Evolutionary conservation across 2,329 filamentous ascomycete species (phyloP).

Genomic region (Didymellaceae sp.): DNA sequence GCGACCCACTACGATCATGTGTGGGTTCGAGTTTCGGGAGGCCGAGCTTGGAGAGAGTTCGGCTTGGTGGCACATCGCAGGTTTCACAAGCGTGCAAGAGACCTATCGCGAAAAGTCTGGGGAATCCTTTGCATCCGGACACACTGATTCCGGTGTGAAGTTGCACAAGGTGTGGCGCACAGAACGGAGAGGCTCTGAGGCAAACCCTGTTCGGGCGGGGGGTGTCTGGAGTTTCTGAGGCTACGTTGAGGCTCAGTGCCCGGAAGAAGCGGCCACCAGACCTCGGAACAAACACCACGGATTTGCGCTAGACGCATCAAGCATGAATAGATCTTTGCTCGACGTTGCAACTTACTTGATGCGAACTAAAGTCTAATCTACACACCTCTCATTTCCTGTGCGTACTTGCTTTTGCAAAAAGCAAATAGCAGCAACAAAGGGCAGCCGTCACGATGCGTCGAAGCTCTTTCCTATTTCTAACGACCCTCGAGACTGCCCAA

Average conservation of each 20-base stretch:
- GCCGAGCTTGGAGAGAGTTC: slow-evolving; percentile 26
- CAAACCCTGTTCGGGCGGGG: background rate
- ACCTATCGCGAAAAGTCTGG: slow-evolving; percentile 22
- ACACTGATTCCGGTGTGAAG: slow-evolving; percentile 27
- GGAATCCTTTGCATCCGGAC: slow-evolving; percentile 28
- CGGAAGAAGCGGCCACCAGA: background rate
- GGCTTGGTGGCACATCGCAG: slow-evolving; percentile 37
- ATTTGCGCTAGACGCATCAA: slow-evolving; percentile 4
- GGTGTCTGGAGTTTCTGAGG: slow-evolving; percentile 9
- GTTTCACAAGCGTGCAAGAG: slow-evolving; percentile 36
- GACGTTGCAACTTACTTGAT: slow-evolving; percentile 1
- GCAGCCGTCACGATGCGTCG: too few species aligned
- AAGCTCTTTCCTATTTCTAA: too few species aligned
- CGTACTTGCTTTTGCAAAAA: too few species aligned
- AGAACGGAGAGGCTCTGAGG: slow-evolving; percentile 7
- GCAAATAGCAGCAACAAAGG: too few species aligned
- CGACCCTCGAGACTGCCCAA: too few species aligned
- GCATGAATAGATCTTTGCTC: background rate
- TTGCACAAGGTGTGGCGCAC: slow-evolving; percentile 16
- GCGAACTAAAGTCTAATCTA: background rate
- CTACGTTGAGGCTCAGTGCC: too few species aligned
- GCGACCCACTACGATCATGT: slow-evolving; percentile 16
- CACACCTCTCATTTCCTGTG: background rate
- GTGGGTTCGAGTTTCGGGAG: slow-evolving; percentile 29
- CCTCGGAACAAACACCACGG: slow-evolving; percentile 5